A percentile compares a stretch with the other conserved stretches of the same genome.
Conservation (phyloP, 140 eudicot genomes). For the Bidens hawaiensis region DNA sequence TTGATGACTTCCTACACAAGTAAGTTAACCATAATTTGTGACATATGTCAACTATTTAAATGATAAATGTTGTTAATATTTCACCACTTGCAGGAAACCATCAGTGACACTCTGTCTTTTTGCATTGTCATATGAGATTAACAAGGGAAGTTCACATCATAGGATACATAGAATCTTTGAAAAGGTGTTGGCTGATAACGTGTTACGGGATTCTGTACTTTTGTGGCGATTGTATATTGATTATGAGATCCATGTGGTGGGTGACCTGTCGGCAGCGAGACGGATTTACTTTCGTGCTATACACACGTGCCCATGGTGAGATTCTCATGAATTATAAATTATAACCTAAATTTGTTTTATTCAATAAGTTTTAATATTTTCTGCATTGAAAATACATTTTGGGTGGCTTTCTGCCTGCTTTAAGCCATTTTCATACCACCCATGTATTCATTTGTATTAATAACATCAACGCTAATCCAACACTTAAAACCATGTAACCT, state of each 20-base stretch:
- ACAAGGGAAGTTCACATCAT: conserved; percentile 61
- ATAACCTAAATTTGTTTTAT: background rate
- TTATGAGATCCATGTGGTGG: conserved; percentile 53
- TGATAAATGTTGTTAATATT: background rate
- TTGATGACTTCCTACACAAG: conserved; percentile 70
- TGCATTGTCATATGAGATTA: conserved; percentile 71
- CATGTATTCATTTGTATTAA: background rate
- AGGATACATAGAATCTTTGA: conserved; percentile 82
- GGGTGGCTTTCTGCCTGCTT: background rate
- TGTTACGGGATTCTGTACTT: conserved; percentile 46
- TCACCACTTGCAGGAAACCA: conserved; percentile 59
- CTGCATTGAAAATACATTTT: too few species aligned
- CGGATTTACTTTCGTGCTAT: conserved; percentile 86
- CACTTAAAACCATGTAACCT: conserved; percentile 1
- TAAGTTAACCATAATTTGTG: conserved; percentile 28
- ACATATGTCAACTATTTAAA: background rate
- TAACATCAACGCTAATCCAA: background rate
- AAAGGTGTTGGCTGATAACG: conserved; percentile 62
- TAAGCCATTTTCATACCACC: too few species aligned
- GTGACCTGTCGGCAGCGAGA: conserved; percentile 62
- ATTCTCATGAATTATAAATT: background rate
- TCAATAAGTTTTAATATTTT: background rate
- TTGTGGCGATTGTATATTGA: conserved; percentile 87
- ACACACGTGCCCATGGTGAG: conserved; percentile 96
- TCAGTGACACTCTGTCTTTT: conserved; percentile 59